Conservation (phyloP, 371 early-diverging fungal genomes). For the Mucor irregularis region DNA sequence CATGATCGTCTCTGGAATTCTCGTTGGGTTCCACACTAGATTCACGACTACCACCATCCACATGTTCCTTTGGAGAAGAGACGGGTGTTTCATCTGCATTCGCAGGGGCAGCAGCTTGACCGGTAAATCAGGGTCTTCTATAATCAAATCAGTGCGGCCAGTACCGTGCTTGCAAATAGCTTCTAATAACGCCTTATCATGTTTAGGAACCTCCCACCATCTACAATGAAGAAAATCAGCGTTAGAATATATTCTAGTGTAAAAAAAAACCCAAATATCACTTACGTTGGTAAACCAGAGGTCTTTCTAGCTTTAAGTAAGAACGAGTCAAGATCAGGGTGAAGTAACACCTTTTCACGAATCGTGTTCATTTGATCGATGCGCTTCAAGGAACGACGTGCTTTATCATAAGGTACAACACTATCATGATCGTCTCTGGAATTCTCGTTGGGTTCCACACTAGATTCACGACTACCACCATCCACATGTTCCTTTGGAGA, state of each 20-base stretch:
- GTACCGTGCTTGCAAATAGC: slow-evolving; percentile 77
- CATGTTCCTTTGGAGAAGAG: slow-evolving; percentile 21
- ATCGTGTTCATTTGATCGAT: slow-evolving; percentile 72
- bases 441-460: slow-evolving; percentile 46
- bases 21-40: slow-evolving; percentile 51
- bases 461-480: slow-evolving; percentile 47
- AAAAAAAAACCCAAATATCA: background rate
- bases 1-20: slow-evolving; percentile 32
- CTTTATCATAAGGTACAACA: slow-evolving; percentile 65
- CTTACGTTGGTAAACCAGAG: slow-evolving; percentile 50
- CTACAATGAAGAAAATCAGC: slow-evolving; percentile 29
- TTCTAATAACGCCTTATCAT: slow-evolving; percentile 70
- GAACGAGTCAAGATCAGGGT: slow-evolving; percentile 51
- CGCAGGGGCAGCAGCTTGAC: background rate
- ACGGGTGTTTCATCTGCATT: slow-evolving; percentile 15
- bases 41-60: slow-evolving; percentile 38
- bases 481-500: slow-evolving; percentile 18
- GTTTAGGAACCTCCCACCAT: slow-evolving; percentile 71
- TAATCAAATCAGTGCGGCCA: slow-evolving; percentile 66
- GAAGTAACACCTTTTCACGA: slow-evolving; percentile 62
- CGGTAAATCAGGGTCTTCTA: slow-evolving; percentile 67
- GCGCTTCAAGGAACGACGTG: slow-evolving; percentile 72
- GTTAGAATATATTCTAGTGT: background rate
- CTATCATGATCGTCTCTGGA: slow-evolving; percentile 38
- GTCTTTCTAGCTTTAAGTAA: slow-evolving; percentile 44